These are phyloP conservation scores for Haematococcus sp. DNA, from an alignment of 139 green algal genomes.

Conservation along the genomic window DNA sequence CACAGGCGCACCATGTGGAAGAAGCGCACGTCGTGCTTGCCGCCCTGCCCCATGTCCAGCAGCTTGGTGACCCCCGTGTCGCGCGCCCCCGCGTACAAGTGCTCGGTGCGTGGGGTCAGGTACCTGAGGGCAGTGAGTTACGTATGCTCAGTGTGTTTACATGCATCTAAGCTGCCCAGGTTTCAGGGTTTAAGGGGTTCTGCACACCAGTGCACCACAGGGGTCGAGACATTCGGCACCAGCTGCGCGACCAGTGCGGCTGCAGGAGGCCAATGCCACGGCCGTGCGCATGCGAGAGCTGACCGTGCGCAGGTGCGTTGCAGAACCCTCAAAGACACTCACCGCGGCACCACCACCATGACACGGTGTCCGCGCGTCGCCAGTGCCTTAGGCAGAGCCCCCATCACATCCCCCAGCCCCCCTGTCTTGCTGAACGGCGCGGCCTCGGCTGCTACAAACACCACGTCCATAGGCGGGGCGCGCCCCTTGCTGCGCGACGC, in stretches of 20 bases:
- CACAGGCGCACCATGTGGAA: constrained; percentile 45
- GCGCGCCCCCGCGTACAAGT: constrained; percentile 8
- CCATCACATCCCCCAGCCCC: constrained; percentile 88
- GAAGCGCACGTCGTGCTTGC: constrained; percentile 61
- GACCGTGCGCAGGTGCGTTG: no score
- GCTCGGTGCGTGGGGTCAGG: not conserved
- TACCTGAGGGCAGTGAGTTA: constrained; percentile 12
- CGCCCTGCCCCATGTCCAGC: constrained; percentile 54
- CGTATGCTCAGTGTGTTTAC: no score
- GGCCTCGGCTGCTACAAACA: constrained; percentile 72
- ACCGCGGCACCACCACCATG: constrained; percentile 66
- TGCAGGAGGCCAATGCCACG: no score
- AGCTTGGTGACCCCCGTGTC: constrained; percentile 22
- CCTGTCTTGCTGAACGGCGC: constrained; percentile 91
- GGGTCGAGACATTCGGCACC: no score
- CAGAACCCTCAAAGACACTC: not conserved
- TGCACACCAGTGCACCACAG: no score
- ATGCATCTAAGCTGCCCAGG: no score
- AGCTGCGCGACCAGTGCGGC: no score
- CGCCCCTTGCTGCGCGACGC: no score
- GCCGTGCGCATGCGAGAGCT: no score
- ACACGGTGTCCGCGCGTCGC: constrained; percentile 67
- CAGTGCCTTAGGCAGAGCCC: constrained; percentile 59
- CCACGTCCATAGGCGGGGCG: constrained; percentile 32
- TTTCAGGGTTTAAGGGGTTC: no score